phyloP scores from a whole-genome alignment of 345 rosid genomes.

The Rubroshorea leprosula region DNA sequence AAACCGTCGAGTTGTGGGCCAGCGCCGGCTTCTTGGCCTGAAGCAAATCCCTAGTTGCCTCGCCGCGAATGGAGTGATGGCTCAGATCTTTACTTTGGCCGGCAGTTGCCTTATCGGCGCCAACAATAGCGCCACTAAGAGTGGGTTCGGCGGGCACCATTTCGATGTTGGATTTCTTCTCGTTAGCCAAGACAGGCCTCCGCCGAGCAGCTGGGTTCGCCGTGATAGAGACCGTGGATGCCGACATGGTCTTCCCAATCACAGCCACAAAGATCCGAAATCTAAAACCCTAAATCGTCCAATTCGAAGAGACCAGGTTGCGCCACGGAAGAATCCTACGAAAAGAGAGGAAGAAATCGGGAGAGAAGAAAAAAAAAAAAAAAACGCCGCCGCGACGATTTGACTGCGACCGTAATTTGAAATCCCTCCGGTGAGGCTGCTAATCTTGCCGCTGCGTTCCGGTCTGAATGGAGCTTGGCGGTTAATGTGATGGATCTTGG shows the following conservation, averaged over 20 bases:
- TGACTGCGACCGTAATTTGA: background rate
- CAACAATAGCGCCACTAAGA: slow-evolving; percentile 27
- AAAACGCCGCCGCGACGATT: background rate
- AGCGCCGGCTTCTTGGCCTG: slow-evolving; percentile 41
- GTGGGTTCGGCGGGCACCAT: slow-evolving; percentile 31
- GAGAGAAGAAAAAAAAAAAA: background rate
- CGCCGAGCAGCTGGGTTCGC: slow-evolving; percentile 59
- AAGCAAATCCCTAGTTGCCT: slow-evolving; percentile 40
- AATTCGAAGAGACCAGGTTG: too few species aligned
- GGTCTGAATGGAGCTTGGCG: background rate
- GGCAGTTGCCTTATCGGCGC: slow-evolving; percentile 21
- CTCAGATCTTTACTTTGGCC: slow-evolving; percentile 52
- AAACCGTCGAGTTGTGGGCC: slow-evolving; percentile 33
- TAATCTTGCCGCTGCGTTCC: background rate
- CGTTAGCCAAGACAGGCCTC: slow-evolving; percentile 52
- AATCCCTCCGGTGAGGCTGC: background rate
- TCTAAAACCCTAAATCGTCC: slow-evolving; percentile 2
- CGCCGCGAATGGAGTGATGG: slow-evolving; percentile 58
- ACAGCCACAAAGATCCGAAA: background rate
- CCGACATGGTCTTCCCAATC: slow-evolving; percentile 49
- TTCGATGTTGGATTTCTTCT: slow-evolving; percentile 54
- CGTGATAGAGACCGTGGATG: slow-evolving; percentile 77
- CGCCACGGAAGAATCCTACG: background rate
- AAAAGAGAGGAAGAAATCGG: background rate
- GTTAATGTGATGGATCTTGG: background rate